These are phyloP conservation scores for Eucalyptus pumila DNA, from an alignment of 345 rosid genomes.

Conservation along the genomic window DNA sequence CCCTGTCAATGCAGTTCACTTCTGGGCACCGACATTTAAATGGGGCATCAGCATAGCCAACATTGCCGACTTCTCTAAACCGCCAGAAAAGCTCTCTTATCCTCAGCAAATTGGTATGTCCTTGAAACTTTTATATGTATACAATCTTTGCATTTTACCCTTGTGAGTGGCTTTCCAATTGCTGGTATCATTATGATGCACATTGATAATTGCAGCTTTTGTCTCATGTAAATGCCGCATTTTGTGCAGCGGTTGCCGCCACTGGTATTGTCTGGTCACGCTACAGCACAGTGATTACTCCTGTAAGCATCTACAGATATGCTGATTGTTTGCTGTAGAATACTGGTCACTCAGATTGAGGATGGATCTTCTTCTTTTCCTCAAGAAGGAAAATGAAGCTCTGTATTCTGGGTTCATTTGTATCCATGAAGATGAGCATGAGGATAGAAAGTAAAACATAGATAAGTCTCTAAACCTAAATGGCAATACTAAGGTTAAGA, in stretches of 20 bases:
- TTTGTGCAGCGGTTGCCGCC: conserved; percentile 56
- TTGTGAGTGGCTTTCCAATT: neutral
- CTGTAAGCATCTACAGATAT: conserved; percentile 30
- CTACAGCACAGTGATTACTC: conserved; percentile 78
- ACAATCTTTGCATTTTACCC: neutral
- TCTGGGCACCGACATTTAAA: conserved; percentile 93
- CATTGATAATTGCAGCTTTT: neutral
- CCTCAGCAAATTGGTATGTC: conserved; percentile 72
- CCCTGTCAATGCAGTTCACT: conserved; percentile 49
- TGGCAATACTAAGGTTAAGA: neutral
- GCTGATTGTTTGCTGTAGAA: neutral
- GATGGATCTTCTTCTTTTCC: neutral
- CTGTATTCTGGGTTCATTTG: neutral
- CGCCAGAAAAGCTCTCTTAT: conserved; percentile 75
- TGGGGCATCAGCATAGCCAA: conserved; percentile 95
- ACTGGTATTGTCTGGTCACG: conserved; percentile 76
- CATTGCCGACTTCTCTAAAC: conserved; percentile 73
- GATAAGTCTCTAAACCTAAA: neutral
- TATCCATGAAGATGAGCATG: neutral
- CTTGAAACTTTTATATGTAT: neutral
- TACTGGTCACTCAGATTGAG: neutral
- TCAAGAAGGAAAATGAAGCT: neutral
- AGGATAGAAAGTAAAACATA: neutral
- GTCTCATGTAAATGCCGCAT: neutral
- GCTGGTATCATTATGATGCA: neutral